Base-by-base conservation (phyloP, 2,329 filamentous ascomycete genomes). In the Beauveria asiatica region DNA sequence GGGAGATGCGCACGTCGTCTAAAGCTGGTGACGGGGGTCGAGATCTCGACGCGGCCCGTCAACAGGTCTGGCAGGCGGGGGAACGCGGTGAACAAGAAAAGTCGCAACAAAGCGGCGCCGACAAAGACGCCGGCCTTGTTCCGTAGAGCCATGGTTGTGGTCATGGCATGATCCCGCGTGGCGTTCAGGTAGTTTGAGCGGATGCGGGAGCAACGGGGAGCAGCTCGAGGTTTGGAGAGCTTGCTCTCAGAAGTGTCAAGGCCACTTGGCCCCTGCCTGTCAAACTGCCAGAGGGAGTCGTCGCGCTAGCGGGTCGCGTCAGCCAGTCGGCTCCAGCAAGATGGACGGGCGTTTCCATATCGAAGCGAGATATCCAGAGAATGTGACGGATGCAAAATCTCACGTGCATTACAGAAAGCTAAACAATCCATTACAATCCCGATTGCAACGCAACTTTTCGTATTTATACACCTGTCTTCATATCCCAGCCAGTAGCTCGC, bases 11-110 rank as follows among this genome's bases (percentile, higher is more conserved):
- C 81, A 96, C 92, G 80, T 84, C 94, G 85, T 79, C 97, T 97
- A 83, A 97, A 99, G 82, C 93, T 96, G 67, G 91, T 97, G 51
- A 97, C 89, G 44, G 94, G 93, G 23, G 94, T 99, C 49, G 94
- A 97, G 69, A 99, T 88, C 79, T 99, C 94, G 68, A 97, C 94
- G 70, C 94, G 88, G 65, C 88, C 89, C 21, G 91, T 94, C 64
- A 99, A 81, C 64, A 96, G 81, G 72, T 92, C 86, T 57, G 93
- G 90, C 45, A 99, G 80, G 42, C 83, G 84, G 64, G 94, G 92
- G 71, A 97, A 96, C 61, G 86, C 80, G 62, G 86, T 79, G 72
- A 92, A 92, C 57, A 97, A 83, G 60, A 90, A 76, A 62, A 97
- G 80, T 66, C 94, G 87, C 66, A 97, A 79, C 64, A 86, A 82